Conservation (phyloP, 2,329 filamentous ascomycete species). For the Leptographium radiaticola region DNA sequence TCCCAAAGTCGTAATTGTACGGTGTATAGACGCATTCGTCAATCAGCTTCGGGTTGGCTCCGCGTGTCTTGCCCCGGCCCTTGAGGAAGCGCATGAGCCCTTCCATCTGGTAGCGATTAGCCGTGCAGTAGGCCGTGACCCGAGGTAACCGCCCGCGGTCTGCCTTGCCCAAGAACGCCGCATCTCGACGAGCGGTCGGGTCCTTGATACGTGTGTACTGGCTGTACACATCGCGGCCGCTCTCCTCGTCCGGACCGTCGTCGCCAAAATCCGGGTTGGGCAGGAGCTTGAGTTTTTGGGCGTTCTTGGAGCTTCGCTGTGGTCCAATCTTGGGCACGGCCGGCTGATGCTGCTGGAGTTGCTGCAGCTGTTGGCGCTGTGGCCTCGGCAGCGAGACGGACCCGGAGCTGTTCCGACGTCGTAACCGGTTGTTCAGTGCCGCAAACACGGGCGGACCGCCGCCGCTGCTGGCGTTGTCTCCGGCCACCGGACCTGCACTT, state of each 20-base stretch:
- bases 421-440: conserved; percentile 74
- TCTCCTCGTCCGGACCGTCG: conserved; percentile 72
- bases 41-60: conserved; percentile 79
- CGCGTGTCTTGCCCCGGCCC: conserved; percentile 61
- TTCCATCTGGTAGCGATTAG: conserved; percentile 82
- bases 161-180: conserved; percentile 82
- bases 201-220: conserved; percentile 98
- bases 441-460: conserved; percentile 51
- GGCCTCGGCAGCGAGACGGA: conserved; percentile 8
- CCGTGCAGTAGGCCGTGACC: conserved; percentile 94
- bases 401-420: conserved; percentile 73
- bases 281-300: conserved; percentile 93
- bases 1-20: conserved; percentile 51
- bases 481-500: background rate
- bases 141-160: conserved; percentile 77
- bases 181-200: conserved; percentile 81
- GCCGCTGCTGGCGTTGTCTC: conserved; percentile 27
- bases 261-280: conserved; percentile 77
- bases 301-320: conserved; percentile 87
- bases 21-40: conserved; percentile 97
- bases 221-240: conserved; percentile 88
- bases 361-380: background rate
- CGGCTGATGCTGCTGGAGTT: conserved; percentile 8
- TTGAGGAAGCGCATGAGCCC: conserved; percentile 85
- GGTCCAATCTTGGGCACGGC: conserved; percentile 66